Base-by-base conservation (phyloP, 1,284 basidiomycete genomes). In the Trametes hirsuta region DNA sequence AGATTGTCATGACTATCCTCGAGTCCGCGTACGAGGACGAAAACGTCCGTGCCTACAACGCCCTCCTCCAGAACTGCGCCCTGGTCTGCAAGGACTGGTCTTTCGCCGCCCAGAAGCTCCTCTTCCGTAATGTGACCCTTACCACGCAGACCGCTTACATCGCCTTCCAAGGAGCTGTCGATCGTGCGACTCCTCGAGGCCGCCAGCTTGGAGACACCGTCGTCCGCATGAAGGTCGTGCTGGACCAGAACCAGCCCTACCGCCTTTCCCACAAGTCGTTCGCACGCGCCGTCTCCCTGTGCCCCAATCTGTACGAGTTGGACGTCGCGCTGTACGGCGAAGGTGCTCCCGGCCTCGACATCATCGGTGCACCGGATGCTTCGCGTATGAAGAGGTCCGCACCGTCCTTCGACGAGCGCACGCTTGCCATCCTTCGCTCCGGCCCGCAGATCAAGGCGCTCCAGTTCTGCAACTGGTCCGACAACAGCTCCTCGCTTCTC, bases 81-180 rank as follows among this genome's bases (percentile, higher is more conserved):
- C 79, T 89, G 48, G 86, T 91, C 25, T 89, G 81, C 77, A 79
- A 76, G 68, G 76, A 80, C 35, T 91, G 88, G 88, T 83, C 86
- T 0, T 68, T 74, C 30, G 76, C 81, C 36, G 79, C 85, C 0
- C 89, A 91, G 72, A 83, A 80, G 61, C 79, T 87, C 18, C 77
- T 91, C 52, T 90, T 90, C 73, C 77, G 77, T 59, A 74, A 77
- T 53, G 81, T 89, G 57, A 75, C 75, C 42, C 79, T 90, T 52
- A 75, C 77, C 55, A 82, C 81, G 34, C 78, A 83, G 62, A 71
- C 74, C 14, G 80, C 84, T 2, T 86, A 81, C 71, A 73, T 75
- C 47, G 77, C 85, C 0, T 89, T 91, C 73, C 69, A 73, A 41
- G 68, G 67, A 11, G 82, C 88, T 8, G 77, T 84, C 53, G 74